Evolutionary conservation across 345 rosid species (phyloP).

Genomic region (thale cress (Arabidopsis thaliana)): TAIR10.1 NC_003076.8:26281001-26281500

Average conservation of each 20-base stretch:
- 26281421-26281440: slow-evolving; percentile 9
- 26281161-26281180: background rate
- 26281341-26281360: slow-evolving; percentile 44
- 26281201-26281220: background rate
- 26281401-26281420: slow-evolving; percentile 26
- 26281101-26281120: slow-evolving; percentile 7
- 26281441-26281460: slow-evolving; percentile 13
- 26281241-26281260: background rate
- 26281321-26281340: slow-evolving; percentile 29
- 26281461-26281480: slow-evolving; percentile 4
- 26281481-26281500: background rate
- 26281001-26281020: slow-evolving; percentile 18
- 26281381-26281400: slow-evolving; percentile 22
- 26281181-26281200: slow-evolving; percentile 1
- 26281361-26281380: slow-evolving; percentile 44
- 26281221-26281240: slow-evolving; percentile 1
- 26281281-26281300: slow-evolving; percentile 29
- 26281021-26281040: slow-evolving; percentile 35
- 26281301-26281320: slow-evolving; percentile 38
- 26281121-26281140: slow-evolving; percentile 18
- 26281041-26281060: slow-evolving; percentile 40
- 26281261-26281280: slow-evolving; percentile 6
- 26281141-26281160: slow-evolving; percentile 8
- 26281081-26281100: slow-evolving; percentile 44
- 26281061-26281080: slow-evolving; percentile 31